Evolutionary conservation across 148 eudicot species (phyloP).

Genomic region (Gaultheria prostrata): DNA sequence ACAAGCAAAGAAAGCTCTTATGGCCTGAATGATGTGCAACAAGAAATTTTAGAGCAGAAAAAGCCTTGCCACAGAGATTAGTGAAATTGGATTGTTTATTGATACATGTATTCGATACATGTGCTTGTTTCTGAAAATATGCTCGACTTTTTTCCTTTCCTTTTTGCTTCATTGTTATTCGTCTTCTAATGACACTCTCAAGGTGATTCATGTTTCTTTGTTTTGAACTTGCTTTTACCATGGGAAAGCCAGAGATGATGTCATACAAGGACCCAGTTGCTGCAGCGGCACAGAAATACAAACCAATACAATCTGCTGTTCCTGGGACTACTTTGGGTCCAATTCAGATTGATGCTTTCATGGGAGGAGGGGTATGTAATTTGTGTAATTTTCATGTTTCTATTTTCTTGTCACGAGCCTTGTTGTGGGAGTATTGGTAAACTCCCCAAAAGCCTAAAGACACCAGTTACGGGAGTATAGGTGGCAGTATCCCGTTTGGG

Average conservation of each 20-base stretch:
- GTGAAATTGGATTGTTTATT: not conserved
- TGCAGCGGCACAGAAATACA: constrained; percentile 78
- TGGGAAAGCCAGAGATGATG: constrained; percentile 53
- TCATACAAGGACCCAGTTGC: constrained; percentile 91
- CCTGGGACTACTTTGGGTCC: constrained; percentile 99
- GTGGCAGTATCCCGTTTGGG: not conserved
- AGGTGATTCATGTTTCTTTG: not conserved
- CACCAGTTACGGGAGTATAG: not conserved
- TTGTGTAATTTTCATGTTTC: not conserved
- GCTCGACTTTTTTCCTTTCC: not conserved
- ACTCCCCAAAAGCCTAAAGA: not conserved
- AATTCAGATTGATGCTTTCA: constrained; percentile 80
- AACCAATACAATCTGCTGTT: constrained; percentile 98
- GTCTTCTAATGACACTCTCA: not conserved
- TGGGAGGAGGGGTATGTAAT: constrained; percentile 83
- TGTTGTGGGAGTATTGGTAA: not conserved
- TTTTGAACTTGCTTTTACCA: constrained; percentile 7
- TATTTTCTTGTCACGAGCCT: not conserved
- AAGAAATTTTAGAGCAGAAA: not conserved
- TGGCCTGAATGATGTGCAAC: not conserved
- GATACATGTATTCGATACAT: not conserved
- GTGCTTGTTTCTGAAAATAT: not conserved
- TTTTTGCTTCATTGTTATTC: not conserved
- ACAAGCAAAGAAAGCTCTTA: not conserved
- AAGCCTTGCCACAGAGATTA: not conserved